Base-by-base conservation (phyloP, 139 green algal genomes). In the Microglena sp. region DNA sequence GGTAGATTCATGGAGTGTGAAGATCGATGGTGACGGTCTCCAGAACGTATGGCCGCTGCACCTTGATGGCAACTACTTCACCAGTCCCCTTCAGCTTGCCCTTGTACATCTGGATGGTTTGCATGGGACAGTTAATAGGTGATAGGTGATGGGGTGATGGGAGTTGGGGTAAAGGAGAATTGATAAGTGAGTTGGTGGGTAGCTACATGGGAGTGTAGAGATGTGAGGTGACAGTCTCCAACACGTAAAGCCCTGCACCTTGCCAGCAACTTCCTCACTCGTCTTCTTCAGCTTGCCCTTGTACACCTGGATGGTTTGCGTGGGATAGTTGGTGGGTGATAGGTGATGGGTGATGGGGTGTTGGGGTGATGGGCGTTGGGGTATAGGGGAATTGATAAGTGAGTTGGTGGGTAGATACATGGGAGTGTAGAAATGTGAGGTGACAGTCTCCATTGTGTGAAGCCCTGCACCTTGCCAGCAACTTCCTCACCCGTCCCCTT, bases 1-100 rank as follows among this genome's bases (percentile, higher is more conserved):
- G n/a, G n/a, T n/a, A n/a, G n/a, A n/a, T n/a, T n/a, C n/a, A n/a
- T n/a, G n/a, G n/a, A n/a, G n/a, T 92, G 77, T 86, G 96, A 6
- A 98, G 79, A 77, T 98, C 92, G 40, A 97, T 84, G 1, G 90
- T 95, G 27, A 97, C 90, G 0, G 92, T 98, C 77, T 97, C 90
- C 53, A 96, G 78, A 60, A 97, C 91, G 35, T 79, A 85, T 0
- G 92, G n/a, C 26, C 92, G 77, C 80, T 98, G 92, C 71, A 98
- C 92, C 71, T 98, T 97, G 4, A 98, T 91, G 6, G 92, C 92
- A 44, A 98, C 92, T n/a, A 72, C 54, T 66, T 95, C 87, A 2
- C 89, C 89, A 2, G 68, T 91, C n/a, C n/a, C n/a, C 35, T 84
- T 82, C 35, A 91, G 72, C 36, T 64, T 55, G 15, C 84, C 87